A percentile compares a stretch with the other conserved stretches of the same genome.
These are phyloP conservation scores for Balamuthia mandrillaris DNA, from an alignment of 208 protist species.

Conservation along the genomic window DNA sequence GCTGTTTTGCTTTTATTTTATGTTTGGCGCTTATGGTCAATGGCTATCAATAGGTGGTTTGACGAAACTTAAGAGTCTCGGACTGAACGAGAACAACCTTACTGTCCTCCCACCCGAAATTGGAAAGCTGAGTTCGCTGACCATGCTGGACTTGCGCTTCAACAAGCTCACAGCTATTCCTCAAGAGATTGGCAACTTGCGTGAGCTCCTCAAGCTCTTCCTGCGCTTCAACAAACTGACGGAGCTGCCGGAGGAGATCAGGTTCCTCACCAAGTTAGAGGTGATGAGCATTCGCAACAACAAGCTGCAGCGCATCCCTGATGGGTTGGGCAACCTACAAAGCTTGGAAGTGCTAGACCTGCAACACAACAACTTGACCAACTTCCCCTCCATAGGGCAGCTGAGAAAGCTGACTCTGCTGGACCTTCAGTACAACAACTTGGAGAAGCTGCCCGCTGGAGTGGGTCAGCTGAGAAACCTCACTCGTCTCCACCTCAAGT, in stretches of 20 bases:
- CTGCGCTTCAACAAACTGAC: neutral
- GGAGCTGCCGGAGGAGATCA: neutral
- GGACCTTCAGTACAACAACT: conserved; percentile 45
- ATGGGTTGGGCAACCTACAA: neutral
- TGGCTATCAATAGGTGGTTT: neutral
- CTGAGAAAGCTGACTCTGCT: conserved; percentile 23
- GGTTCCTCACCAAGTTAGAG: neutral
- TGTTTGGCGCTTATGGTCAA: no score
- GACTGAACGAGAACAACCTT: conserved; percentile 36
- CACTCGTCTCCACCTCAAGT: conserved; percentile 47
- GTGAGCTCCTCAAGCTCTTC: neutral
- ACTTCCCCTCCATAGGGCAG: conserved; percentile 29
- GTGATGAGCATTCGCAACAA: conserved; percentile 20
- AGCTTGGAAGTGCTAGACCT: conserved; percentile 24
- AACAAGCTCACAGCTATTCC: conserved; percentile 6
- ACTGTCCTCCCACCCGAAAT: conserved; percentile 5
- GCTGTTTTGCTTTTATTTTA: no score
- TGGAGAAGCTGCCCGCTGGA: conserved; percentile 40
- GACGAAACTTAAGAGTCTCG: conserved; percentile 8
- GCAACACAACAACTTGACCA: conserved; percentile 26
- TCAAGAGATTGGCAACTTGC: conserved; percentile 19
- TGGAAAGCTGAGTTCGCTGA: conserved; percentile 26
- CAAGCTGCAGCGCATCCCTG: neutral
- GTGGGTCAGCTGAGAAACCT: conserved; percentile 26
- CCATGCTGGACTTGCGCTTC: neutral